Evolutionary conservation across 106 monocot species (phyloP), one percentile per base, ranked within the genome.

Genomic region (Dioscorea alata): DNA sequence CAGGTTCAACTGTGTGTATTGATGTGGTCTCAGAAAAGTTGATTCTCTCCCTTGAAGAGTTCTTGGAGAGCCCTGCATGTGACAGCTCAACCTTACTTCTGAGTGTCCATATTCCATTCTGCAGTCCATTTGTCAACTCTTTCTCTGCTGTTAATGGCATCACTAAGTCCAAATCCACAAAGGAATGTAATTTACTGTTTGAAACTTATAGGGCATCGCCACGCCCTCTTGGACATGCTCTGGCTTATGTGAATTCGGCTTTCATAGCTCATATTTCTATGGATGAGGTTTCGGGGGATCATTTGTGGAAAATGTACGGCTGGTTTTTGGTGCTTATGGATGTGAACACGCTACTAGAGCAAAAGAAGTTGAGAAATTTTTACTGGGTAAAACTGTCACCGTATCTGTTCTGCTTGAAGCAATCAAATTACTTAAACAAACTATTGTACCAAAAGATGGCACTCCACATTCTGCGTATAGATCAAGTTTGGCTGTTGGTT

Each of bases 261-360:
- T 94, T 90, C 69, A 61, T 87, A 64, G 87, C 80, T 72, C 63
- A 80, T 16, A 56, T 76, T 50, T 75, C 75, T 24, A 25, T 33
- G 13, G 53, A 76, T 73, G 42, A 82, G 13, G 51, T 18, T 7
- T 74, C 86, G 18, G 79, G 74, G 14, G 32, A 72, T 65, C 15
- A 21, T 48, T 69, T 34, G 8, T 94, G n/a, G 69, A 84, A 13
- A 75, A 80, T 42, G 0, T 84, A 17, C 73, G 58, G 13, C 68
- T 94, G 61, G 90, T 73, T 60, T 94, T 94, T 64, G 94, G 94
- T 73, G 90, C 94, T 8, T 94, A 77, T 72, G 90, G 82, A 12
- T 62, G 24, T 34, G 63, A 76, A 13, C 82, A 90, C 80, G 80
- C 87, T 0, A 85, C 64, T 16, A 82, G 90, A 23, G 84, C 85